phyloP scores from a whole-genome alignment of 2,329 filamentous ascomycete species.

The Amauroascus niger region DNA sequence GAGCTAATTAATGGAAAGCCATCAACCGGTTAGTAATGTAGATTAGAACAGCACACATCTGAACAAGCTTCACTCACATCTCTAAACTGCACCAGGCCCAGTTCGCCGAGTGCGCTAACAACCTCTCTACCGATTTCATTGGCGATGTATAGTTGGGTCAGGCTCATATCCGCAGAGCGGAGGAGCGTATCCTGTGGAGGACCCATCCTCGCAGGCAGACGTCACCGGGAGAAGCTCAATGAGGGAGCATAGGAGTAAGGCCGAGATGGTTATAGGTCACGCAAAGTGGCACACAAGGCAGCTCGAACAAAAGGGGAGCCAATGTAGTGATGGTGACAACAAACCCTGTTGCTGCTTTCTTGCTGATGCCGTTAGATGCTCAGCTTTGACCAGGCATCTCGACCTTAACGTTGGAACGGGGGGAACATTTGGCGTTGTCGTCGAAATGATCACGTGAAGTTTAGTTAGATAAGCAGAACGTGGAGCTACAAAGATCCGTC shows the following conservation, averaged over 20 bases:
- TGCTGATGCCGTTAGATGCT: too few species aligned
- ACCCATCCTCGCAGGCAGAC: conserved; percentile 43
- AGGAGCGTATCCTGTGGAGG: conserved; percentile 79
- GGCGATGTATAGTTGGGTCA: conserved; percentile 98
- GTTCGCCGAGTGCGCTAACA: conserved; percentile 88
- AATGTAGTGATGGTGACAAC: too few species aligned
- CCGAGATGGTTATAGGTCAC: too few species aligned
- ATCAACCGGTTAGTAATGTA: conserved; percentile 17
- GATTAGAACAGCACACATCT: neutral
- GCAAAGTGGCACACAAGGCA: too few species aligned
- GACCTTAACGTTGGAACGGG: too few species aligned
- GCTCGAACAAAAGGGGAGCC: too few species aligned
- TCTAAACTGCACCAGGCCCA: conserved; percentile 92
- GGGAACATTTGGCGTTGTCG: too few species aligned
- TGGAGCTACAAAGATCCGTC: too few species aligned
- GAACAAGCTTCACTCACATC: conserved; percentile 58
- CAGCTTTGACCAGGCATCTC: too few species aligned
- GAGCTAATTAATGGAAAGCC: conserved; percentile 55
- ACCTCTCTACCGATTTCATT: conserved; percentile 98
- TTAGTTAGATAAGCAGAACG: too few species aligned
- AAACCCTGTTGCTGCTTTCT: too few species aligned
- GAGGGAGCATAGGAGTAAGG: conserved; percentile 9
- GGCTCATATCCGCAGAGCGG: conserved; percentile 99
- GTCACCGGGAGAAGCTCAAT: conserved; percentile 2
- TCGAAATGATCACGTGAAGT: too few species aligned